phyloP scores from a whole-genome alignment of 805 yeast genomes.

The Candida corydali region DNA sequence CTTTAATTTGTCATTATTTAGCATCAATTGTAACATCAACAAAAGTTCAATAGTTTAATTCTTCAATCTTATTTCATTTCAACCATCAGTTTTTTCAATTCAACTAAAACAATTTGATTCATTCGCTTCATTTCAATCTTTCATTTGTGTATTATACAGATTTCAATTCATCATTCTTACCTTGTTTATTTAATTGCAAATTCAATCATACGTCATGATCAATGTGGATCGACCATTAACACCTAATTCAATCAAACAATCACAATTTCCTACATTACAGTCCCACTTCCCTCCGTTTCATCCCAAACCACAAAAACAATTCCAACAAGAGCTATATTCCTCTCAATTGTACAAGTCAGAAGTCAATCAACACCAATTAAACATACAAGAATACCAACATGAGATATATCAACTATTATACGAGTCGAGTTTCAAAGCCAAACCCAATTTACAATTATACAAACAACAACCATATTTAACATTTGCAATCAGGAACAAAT shows the following conservation, averaged over 20 bases:
- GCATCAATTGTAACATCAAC: too few species aligned
- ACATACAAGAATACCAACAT: constrained; percentile 47
- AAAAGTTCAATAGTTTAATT: too few species aligned
- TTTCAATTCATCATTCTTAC: too few species aligned
- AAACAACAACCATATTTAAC: constrained; percentile 85
- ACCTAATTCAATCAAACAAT: constrained; percentile 1
- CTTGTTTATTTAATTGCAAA: too few species aligned
- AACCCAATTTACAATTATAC: constrained; percentile 55
- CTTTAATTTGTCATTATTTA: too few species aligned
- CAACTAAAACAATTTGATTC: too few species aligned
- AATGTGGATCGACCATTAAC: constrained; percentile 2
- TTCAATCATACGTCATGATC: too few species aligned
- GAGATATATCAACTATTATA: constrained; percentile 43
- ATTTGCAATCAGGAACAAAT: constrained; percentile 64
- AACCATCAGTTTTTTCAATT: too few species aligned
- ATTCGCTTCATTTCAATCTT: too few species aligned
- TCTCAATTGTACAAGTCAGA: constrained; percentile 47
- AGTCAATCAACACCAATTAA: constrained; percentile 40
- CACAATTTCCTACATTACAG: neutral
- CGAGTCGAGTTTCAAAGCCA: constrained; percentile 28
- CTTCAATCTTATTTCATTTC: too few species aligned
- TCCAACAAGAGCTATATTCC: constrained; percentile 48
- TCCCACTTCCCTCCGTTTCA: neutral
- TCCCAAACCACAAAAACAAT: constrained; percentile 9
- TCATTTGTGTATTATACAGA: too few species aligned